phyloP scores from a whole-genome alignment of 2,329 filamentous ascomycete species.

The Scolecobasidium constrictum region DNA sequence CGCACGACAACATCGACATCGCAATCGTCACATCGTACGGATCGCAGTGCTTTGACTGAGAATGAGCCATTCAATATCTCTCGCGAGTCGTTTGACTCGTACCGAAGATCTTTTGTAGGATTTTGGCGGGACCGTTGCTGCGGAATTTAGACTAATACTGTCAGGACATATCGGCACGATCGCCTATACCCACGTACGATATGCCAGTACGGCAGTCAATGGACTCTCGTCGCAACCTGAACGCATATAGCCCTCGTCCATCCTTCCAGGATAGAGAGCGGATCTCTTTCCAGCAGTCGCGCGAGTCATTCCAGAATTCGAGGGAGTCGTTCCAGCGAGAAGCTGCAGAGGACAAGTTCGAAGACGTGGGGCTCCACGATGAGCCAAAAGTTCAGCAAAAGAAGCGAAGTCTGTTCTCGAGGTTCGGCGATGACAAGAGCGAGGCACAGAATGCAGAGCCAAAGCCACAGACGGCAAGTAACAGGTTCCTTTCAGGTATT shows the following conservation, averaged over 20 bases:
- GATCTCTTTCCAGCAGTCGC: constrained; percentile 50
- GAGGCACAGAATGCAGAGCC: constrained; percentile 16
- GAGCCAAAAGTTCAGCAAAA: constrained; percentile 59
- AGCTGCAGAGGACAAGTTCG: constrained; percentile 66
- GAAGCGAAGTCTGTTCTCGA: constrained; percentile 70
- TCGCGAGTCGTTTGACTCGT: constrained; percentile 93
- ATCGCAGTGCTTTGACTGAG: constrained; percentile 59
- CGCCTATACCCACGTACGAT: constrained; percentile 55
- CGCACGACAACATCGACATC: constrained; percentile 36
- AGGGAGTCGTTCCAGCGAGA: too few relatives aligned
- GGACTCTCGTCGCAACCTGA: constrained; percentile 53
- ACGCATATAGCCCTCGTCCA: constrained; percentile 45
- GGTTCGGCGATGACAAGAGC: constrained; percentile 54
- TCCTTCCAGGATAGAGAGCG: constrained; percentile 22
- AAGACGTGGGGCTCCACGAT: constrained; percentile 80
- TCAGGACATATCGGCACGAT: constrained; percentile 83
- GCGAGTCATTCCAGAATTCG: too few relatives aligned
- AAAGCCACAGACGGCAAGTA: constrained; percentile 27
- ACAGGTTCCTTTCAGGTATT: constrained; percentile 45
- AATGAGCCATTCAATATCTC: constrained; percentile 94
- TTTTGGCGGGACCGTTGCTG: too few relatives aligned
- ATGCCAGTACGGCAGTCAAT: constrained; percentile 63
- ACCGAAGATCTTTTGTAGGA: constrained; percentile 84
- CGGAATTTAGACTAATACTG: constrained; percentile 10
- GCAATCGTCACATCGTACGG: constrained; percentile 34